Conservation (phyloP, 768 basidiomycete species). For the Cystofilobasidium macerans region DNA sequence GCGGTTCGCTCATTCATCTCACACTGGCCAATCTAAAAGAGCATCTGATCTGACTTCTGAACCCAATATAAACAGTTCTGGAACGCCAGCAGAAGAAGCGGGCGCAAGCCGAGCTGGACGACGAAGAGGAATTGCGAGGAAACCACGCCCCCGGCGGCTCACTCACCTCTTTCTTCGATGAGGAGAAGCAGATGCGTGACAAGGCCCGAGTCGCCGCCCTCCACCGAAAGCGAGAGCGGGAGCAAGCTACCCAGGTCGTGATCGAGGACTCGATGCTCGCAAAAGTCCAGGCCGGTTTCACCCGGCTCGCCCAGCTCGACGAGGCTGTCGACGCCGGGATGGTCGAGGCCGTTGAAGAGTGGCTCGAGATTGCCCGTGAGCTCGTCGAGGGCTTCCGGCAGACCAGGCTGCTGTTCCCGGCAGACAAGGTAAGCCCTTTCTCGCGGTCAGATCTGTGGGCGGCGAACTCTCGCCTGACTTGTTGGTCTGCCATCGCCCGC, state of each 20-base stretch:
- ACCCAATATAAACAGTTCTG: constrained; percentile 21
- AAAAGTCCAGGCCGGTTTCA: constrained; percentile 16
- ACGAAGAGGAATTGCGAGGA: neutral
- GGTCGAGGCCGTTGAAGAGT: constrained; percentile 51
- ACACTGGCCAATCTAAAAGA: neutral
- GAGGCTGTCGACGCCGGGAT: constrained; percentile 30
- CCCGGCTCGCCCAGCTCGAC: constrained; percentile 15
- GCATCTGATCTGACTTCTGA: too few species aligned
- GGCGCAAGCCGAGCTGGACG: neutral
- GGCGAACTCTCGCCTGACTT: neutral
- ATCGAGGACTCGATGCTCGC: constrained; percentile 3
- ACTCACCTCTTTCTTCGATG: constrained; percentile 29
- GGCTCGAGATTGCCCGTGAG: constrained; percentile 73
- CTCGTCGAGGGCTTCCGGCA: constrained; percentile 81
- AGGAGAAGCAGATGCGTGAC: constrained; percentile 34
- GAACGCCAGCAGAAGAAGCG: constrained; percentile 8
- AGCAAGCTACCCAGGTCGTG: neutral
- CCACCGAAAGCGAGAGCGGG: neutral
- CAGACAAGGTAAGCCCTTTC: constrained; percentile 50
- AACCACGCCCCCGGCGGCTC: neutral
- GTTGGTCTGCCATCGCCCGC: neutral
- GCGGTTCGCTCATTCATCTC: constrained; percentile 47
- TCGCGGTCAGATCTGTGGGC: neutral
- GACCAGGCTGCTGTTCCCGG: constrained; percentile 70
- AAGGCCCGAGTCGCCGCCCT: constrained; percentile 34